Conservation (phyloP, 2,329 filamentous ascomycete species). For the Alternaria gaisen region DNA sequence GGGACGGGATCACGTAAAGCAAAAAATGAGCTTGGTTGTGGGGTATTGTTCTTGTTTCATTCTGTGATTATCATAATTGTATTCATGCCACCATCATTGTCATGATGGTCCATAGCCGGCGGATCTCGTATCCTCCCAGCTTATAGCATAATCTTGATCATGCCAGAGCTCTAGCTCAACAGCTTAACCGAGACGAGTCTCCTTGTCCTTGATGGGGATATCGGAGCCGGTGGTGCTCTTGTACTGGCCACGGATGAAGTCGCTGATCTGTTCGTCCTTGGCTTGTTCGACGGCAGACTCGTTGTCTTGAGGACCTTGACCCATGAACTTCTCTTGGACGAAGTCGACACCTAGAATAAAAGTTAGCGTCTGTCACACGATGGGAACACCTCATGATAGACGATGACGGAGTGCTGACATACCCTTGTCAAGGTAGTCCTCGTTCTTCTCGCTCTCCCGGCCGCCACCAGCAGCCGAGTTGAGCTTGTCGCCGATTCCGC, state of each 20-base stretch:
- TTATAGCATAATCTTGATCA: not conserved
- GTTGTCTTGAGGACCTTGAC: slow-evolving; percentile 69
- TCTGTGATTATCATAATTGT: slow-evolving; percentile 23
- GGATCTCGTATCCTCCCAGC: slow-evolving; percentile 22
- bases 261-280: slow-evolving; percentile 81
- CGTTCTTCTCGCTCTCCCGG: slow-evolving; percentile 78
- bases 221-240: slow-evolving; percentile 74
- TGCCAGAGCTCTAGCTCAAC: not conserved
- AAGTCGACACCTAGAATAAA: slow-evolving; percentile 71
- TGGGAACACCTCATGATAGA: slow-evolving; percentile 6
- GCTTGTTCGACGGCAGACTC: slow-evolving; percentile 76
- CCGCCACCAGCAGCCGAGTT: slow-evolving; percentile 78
- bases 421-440: slow-evolving; percentile 86
- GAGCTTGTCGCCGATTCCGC: slow-evolving; percentile 73
- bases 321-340: slow-evolving; percentile 78
- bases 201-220: slow-evolving; percentile 75
- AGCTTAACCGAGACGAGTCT: slow-evolving; percentile 46
- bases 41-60: slow-evolving; percentile 2
- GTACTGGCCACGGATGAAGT: slow-evolving; percentile 76
- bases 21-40: not conserved
- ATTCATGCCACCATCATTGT: not conserved
- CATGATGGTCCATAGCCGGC: slow-evolving; percentile 15
- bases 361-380: slow-evolving; percentile 8
- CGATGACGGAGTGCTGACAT: slow-evolving; percentile 10
- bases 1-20: not conserved